These are phyloP conservation scores for Fraxinus floribunda DNA, from an alignment of 305 asterid species.

Conservation along the genomic window DNA sequence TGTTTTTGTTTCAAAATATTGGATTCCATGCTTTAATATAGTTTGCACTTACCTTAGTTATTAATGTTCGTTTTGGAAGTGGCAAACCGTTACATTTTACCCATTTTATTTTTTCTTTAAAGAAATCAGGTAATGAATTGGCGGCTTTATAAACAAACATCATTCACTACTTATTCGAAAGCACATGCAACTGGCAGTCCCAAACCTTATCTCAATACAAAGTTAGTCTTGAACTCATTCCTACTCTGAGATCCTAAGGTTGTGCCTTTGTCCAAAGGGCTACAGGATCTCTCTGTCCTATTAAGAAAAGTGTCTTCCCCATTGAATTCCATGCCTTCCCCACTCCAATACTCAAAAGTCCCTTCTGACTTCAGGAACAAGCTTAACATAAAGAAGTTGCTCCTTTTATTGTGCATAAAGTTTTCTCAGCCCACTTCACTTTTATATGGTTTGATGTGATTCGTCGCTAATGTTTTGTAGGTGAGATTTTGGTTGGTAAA, in stretches of 20 bases:
- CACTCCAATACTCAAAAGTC: neutral
- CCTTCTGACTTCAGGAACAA: neutral
- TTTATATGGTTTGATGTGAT: neutral
- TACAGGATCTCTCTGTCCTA: too few species aligned
- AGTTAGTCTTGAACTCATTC: neutral
- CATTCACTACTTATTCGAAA: neutral
- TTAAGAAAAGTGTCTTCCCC: too few species aligned
- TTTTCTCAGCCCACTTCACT: neutral
- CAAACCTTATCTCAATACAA: neutral
- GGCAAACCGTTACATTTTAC: neutral
- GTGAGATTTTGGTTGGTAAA: conserved; percentile 72
- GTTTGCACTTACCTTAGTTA: neutral
- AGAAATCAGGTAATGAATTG: neutral
- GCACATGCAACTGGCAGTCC: neutral
- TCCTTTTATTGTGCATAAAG: neutral
- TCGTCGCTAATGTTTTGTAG: conserved; percentile 26
- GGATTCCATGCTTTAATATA: neutral
- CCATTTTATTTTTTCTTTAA: neutral
- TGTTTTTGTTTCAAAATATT: neutral
- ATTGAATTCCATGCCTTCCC: neutral
- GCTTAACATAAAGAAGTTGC: neutral
- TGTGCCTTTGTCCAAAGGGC: neutral
- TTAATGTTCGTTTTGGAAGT: neutral
- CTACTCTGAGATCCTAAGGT: neutral
- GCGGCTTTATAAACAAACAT: neutral